Base-by-base conservation (phyloP, 371 early-diverging fungal genomes). In the Phascolomyces articulosus region DNA sequence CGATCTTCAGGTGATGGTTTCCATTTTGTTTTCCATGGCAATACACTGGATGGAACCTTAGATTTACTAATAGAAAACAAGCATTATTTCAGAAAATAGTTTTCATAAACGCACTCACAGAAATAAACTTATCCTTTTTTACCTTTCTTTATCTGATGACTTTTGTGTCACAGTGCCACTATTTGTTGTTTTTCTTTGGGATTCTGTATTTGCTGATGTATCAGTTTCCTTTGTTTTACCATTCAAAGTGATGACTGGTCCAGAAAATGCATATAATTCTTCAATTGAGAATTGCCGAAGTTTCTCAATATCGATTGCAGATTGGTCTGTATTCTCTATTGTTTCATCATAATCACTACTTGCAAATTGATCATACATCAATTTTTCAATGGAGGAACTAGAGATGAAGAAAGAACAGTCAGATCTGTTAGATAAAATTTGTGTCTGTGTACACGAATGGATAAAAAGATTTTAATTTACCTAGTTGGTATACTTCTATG, bases 401-500 rank as follows among this genome's bases (percentile, higher is more conserved):
- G 27, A 47, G 15, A n/a, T n/a, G n/a, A n/a, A n/a, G n/a, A n/a
- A n/a, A n/a, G n/a, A n/a, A n/a, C n/a, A n/a, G n/a, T n/a, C n/a
- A n/a, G n/a, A n/a, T n/a, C n/a, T n/a, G n/a, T n/a, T n/a, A n/a
- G n/a, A n/a, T n/a, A n/a, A n/a, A n/a, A n/a, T n/a, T n/a, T n/a
- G n/a, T n/a, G n/a, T n/a, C n/a, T n/a, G n/a, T n/a, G n/a, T n/a
- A n/a, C n/a, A n/a, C n/a, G n/a, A n/a, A n/a, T n/a, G n/a, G n/a
- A n/a, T n/a, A n/a, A n/a, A n/a, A n/a, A n/a, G n/a, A n/a, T n/a
- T n/a, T n/a, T n/a, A n/a, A n/a, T n/a, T 60, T 75, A 84, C 83
- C 86, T 87, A 51, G 85, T 80, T 10, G 85, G 85, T 64, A 89
- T 85, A 58, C 80, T 63, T 60, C 84, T 72, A 24, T 79, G 79